Evolutionary conservation across 345 rosid genomes (phyloP), one percentile per base, ranked within the genome.

Genomic region (Sapria himalayana): DNA sequence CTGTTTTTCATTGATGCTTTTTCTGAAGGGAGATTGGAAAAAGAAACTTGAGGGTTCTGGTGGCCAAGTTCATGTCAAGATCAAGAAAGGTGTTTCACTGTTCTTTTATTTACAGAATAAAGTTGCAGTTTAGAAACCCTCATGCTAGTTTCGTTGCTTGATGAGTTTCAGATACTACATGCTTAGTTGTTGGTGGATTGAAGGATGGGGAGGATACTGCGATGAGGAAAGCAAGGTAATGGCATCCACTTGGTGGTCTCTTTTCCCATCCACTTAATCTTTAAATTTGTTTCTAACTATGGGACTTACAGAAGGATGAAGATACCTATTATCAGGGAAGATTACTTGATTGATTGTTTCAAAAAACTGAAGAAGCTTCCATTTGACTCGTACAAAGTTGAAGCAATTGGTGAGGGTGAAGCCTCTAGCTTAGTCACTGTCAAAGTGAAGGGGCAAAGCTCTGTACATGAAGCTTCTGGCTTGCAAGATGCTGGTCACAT

Each of bases 381-480:
- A 40, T 63, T 70, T 64, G 73, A 76, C 55, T 47, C 56, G 18
- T 71, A 79, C 71, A 82, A 59, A 71, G 71, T 69, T 55, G 93
- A 79, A 69, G 74, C 72, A 16, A 25, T 63, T 46, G 80, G 81
- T 36, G 86, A 63, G 57, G 80, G 81, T 36, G 86, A 63, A 56
- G 36, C 54, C 33, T 57, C 71, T 37, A 58, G 84, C 46, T 50
- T 76, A 54, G 77, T 76, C 29, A 82, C 93, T 49, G 79, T 89
- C 48, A 82, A 79, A 73, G 98, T 82, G 46, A 89, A 89, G 65
- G 98, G 98, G 34, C 70, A 48, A 49, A 76, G 98, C 54, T 76
- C 93, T 59, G 95, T 89, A 56, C 95, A 89, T 64, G 95, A 72
- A 67, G 70, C 79, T 15, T 89, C 98, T 51, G 86, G 81, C 25